Evolutionary conservation across 2,329 filamentous ascomycete genomes (phyloP).

Genomic region (Botrytis medusae): DNA sequence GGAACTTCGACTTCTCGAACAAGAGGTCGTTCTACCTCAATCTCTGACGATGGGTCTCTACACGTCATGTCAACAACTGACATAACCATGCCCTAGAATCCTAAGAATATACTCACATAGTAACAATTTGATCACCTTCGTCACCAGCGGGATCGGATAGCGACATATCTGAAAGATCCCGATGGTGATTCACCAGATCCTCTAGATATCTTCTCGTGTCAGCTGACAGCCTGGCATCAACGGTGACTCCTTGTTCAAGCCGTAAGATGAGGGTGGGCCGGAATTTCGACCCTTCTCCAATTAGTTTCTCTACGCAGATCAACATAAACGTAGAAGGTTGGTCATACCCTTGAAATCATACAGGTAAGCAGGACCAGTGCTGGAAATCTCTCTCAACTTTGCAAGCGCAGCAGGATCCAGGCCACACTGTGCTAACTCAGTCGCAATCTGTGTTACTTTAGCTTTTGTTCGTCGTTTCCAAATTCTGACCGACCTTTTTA

Average conservation of each 20-base stretch:
- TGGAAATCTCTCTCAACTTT: slow-evolving; percentile 25
- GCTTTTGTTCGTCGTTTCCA: background rate
- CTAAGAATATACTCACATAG: background rate
- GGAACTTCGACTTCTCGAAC: slow-evolving; percentile 66
- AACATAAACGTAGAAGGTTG: slow-evolving; percentile 22
- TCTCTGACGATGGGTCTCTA: background rate
- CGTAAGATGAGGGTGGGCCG: slow-evolving; percentile 70
- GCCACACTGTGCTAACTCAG: slow-evolving; percentile 16
- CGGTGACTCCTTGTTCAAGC: slow-evolving; percentile 62
- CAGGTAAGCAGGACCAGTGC: slow-evolving; percentile 42
- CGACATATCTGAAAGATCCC: background rate
- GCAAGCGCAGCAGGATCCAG: slow-evolving; percentile 18
- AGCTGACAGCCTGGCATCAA: slow-evolving; percentile 62
- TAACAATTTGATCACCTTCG: background rate
- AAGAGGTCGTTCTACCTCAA: slow-evolving; percentile 12
- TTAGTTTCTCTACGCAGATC: background rate
- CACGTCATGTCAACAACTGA: background rate
- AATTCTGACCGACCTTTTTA: slow-evolving; percentile 63
- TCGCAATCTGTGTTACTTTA: slow-evolving; percentile 19
- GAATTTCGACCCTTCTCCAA: slow-evolving; percentile 47
- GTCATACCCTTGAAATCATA: slow-evolving; percentile 55
- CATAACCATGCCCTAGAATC: background rate
- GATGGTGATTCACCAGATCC: slow-evolving; percentile 46
- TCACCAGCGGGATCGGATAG: background rate
- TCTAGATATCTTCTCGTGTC: slow-evolving; percentile 62